Percentiles rank a stretch among this genome's conserved stretches.
Evolutionary conservation across 768 basidiomycete species (phyloP).

Genomic region (Lactifluus rugatus): DNA sequence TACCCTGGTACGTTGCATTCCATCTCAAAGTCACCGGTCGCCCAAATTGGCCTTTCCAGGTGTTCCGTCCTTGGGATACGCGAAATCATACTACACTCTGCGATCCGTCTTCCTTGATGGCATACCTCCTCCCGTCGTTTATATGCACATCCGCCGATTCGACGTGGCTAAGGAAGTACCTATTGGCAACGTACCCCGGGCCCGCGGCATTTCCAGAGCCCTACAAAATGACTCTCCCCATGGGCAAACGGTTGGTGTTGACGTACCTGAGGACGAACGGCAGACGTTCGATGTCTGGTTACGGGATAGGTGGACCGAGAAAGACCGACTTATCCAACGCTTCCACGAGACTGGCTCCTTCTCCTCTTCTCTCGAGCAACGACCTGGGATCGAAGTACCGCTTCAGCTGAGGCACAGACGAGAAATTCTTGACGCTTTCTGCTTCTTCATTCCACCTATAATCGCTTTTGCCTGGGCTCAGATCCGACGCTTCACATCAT

Average conservation of each 20-base stretch:
- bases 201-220: constrained; percentile 26
- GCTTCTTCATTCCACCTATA: constrained; percentile 55
- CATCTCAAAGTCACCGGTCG: background rate
- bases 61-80: constrained; percentile 69
- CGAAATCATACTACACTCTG: constrained; percentile 83
- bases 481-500: background rate
- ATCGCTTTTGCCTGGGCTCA: constrained; percentile 38
- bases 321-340: constrained; percentile 67
- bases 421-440: constrained; percentile 60
- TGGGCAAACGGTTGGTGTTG: constrained; percentile 26
- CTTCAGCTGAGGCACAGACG: constrained; percentile 41
- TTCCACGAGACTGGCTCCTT: constrained; percentile 51
- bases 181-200: constrained; percentile 45
- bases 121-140: constrained; percentile 73
- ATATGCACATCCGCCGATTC: constrained; percentile 80
- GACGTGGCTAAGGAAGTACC: constrained; percentile 58
- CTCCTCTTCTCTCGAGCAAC: constrained; percentile 21
- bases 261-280: constrained; percentile 27
- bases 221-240: constrained; percentile 25
- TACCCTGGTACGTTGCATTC: constrained; percentile 63
- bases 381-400: constrained; percentile 42
- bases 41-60: constrained; percentile 32
- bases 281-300: constrained; percentile 75
- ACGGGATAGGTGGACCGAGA: constrained; percentile 68
- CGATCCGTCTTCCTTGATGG: constrained; percentile 79